Conservation (phyloP, 352 stramenopile genomes). For the Pythium rishiriense region DNA sequence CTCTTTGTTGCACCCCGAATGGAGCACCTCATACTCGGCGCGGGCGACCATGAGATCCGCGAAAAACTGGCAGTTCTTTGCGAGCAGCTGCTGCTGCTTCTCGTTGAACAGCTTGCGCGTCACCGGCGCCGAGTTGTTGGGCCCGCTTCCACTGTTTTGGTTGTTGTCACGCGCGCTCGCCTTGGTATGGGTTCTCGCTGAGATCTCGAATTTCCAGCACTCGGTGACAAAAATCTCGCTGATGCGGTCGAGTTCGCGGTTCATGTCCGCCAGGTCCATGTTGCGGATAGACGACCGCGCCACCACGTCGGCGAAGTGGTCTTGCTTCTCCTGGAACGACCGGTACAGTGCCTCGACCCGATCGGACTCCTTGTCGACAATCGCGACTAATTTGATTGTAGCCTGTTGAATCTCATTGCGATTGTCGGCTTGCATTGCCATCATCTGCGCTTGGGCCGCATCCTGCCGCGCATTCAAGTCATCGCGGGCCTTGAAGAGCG, state of each 20-base stretch:
- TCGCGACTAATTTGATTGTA: constrained; percentile 58
- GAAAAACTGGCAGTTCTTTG: constrained; percentile 82
- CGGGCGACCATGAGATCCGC: constrained; percentile 73
- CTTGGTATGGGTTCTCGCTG: constrained; percentile 59
- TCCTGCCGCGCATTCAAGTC: constrained; percentile 58
- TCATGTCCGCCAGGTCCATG: constrained; percentile 79
- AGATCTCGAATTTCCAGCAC: constrained; percentile 89
- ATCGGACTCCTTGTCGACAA: constrained; percentile 83
- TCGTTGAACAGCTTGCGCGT: constrained; percentile 78
- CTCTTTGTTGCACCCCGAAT: constrained; percentile 69
- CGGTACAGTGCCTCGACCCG: constrained; percentile 77
- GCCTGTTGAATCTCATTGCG: constrained; percentile 70
- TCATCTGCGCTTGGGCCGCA: constrained; percentile 59
- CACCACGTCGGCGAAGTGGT: constrained; percentile 77
- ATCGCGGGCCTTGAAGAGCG: constrained; percentile 45
- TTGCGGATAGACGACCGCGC: constrained; percentile 79
- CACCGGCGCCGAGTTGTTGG: constrained; percentile 13
- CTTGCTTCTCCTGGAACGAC: constrained; percentile 81
- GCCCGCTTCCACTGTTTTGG: constrained; percentile 24
- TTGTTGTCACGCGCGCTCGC: constrained; percentile 49
- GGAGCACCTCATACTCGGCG: constrained; percentile 76
- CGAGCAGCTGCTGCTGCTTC: constrained; percentile 73
- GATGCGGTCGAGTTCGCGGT: constrained; percentile 75
- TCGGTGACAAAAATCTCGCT: constrained; percentile 80
- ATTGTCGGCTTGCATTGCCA: constrained; percentile 69